Conservation (phyloP, 2,329 filamentous ascomycete species). For the Alternaria consortialis region DNA sequence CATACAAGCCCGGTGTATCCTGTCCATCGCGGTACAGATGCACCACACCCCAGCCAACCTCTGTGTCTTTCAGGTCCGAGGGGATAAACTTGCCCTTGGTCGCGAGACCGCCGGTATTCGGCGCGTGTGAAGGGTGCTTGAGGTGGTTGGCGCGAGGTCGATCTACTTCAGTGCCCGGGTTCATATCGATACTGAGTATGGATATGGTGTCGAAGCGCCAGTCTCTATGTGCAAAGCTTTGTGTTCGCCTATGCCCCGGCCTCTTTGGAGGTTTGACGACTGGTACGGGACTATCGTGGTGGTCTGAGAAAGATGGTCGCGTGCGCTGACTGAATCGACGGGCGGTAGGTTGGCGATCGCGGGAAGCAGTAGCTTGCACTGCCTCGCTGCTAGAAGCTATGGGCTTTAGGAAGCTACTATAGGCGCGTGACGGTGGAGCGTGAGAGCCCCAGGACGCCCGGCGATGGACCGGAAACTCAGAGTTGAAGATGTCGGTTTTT, state of each 20-base stretch:
- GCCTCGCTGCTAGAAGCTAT: constrained; percentile 39
- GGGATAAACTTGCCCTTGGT: constrained; percentile 84
- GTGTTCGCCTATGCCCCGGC: constrained; percentile 30
- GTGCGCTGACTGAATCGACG: constrained; percentile 45
- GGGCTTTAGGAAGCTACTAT: constrained; percentile 27
- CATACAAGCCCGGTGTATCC: constrained; percentile 71
- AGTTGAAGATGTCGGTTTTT: constrained; percentile 54
- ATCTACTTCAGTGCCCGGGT: constrained; percentile 46
- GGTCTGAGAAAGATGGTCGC: constrained; percentile 48
- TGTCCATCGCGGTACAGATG: constrained; percentile 90
- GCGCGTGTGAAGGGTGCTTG: constrained; percentile 56
- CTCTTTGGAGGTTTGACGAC: constrained; percentile 49
- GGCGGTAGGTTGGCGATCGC: constrained; percentile 29
- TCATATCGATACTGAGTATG: constrained; percentile 83
- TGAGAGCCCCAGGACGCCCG: constrained; percentile 50
- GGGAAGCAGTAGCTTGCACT: constrained; percentile 18
- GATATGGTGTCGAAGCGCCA: constrained; percentile 83
- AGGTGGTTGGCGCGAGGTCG: constrained; percentile 44
- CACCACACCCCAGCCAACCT: constrained; percentile 90
- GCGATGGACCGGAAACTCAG: constrained; percentile 55
- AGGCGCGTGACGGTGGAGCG: constrained; percentile 22
- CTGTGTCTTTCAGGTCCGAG: constrained; percentile 74
- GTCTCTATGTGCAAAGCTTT: constrained; percentile 62
- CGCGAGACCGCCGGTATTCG: constrained; percentile 65
- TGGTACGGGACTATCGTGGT: constrained; percentile 46